phyloP scores from a whole-genome alignment of 2,329 filamentous ascomycete genomes.

The Xenosphaeropsis pyriputrescens region DNA sequence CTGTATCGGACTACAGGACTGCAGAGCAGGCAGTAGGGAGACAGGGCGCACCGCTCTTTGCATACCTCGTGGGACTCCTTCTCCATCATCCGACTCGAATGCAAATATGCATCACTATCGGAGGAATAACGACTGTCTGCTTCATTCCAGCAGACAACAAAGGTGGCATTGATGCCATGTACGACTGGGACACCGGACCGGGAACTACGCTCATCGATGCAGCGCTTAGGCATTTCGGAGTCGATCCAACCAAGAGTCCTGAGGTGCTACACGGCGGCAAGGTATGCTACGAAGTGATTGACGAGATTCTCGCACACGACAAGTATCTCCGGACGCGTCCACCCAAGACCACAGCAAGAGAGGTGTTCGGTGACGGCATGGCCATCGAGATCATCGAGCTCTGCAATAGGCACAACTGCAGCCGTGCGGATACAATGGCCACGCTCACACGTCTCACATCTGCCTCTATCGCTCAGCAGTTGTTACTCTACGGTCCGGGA shows the following conservation, averaged over 20 bases:
- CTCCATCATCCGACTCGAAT: slow-evolving; percentile 16
- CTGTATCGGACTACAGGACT: slow-evolving; percentile 18
- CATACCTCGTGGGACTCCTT: slow-evolving; percentile 16
- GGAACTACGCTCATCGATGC: slow-evolving; percentile 17
- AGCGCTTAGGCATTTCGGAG: slow-evolving; percentile 14
- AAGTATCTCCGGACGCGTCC: slow-evolving; percentile 13
- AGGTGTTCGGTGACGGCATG: slow-evolving; percentile 17
- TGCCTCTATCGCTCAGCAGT: slow-evolving; percentile 16
- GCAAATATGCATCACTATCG: slow-evolving; percentile 17
- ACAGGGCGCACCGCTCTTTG: slow-evolving; percentile 17
- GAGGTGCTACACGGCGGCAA: slow-evolving; percentile 11
- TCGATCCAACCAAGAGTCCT: slow-evolving; percentile 10
- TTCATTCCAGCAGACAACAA: slow-evolving; percentile 17
- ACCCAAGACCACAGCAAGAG: slow-evolving; percentile 17
- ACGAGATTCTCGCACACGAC: slow-evolving; percentile 14
- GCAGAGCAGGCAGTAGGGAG: slow-evolving; percentile 19
- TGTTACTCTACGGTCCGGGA: slow-evolving; percentile 15
- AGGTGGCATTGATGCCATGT: slow-evolving; percentile 18
- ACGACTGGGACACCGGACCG: slow-evolving; percentile 19
- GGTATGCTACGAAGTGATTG: slow-evolving; percentile 16
- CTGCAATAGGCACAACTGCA: slow-evolving; percentile 14
- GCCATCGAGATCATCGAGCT: slow-evolving; percentile 14
- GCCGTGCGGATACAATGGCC: slow-evolving; percentile 14
- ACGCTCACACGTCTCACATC: slow-evolving; percentile 18
- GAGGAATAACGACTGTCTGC: slow-evolving; percentile 15